Evolutionary conservation across 2,329 filamentous ascomycete genomes (phyloP).

Genomic region (Penicillium rolfsii): DNA sequence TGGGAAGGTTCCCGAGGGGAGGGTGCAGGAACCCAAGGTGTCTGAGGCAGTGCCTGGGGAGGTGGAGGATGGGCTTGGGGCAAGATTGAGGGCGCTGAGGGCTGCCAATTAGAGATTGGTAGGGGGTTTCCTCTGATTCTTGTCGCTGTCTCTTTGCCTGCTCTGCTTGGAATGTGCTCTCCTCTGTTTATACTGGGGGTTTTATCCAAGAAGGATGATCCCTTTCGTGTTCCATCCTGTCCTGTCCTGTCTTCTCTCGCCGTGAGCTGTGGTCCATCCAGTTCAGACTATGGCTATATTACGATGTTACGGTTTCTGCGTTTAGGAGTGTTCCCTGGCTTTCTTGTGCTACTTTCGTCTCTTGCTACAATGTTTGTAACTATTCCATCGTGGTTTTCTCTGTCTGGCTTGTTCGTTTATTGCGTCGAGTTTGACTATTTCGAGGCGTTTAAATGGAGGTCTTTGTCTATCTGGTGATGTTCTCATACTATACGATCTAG

Average conservation of each 20-base stretch:
- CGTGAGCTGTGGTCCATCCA: not conserved
- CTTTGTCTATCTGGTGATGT: not conserved
- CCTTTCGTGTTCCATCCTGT: not conserved
- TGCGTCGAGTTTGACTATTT: not conserved
- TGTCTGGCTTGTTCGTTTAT: not conserved
- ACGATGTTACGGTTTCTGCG: slow-evolving; percentile 6
- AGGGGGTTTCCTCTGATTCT: not conserved
- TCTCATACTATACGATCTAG: not conserved
- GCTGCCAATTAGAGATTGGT: slow-evolving; percentile 36
- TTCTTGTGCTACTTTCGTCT: not conserved
- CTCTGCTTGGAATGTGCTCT: not conserved
- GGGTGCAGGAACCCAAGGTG: slow-evolving; percentile 40
- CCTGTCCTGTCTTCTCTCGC: not conserved
- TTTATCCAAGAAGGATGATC: not conserved
- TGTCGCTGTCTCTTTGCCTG: not conserved
- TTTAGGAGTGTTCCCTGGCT: not conserved
- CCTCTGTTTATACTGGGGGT: not conserved
- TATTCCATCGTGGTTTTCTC: not conserved
- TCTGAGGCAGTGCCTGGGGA: slow-evolving; percentile 36
- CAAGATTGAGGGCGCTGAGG: slow-evolving; percentile 45
- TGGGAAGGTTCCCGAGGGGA: slow-evolving; percentile 43
- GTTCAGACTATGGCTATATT: not conserved
- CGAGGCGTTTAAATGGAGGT: not conserved
- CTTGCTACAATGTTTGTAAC: not conserved
- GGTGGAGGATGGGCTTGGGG: slow-evolving; percentile 47